These are phyloP conservation scores for Ganoderma meredithae DNA, from an alignment of 1,284 basidiomycete species.

Conservation along the genomic window DNA sequence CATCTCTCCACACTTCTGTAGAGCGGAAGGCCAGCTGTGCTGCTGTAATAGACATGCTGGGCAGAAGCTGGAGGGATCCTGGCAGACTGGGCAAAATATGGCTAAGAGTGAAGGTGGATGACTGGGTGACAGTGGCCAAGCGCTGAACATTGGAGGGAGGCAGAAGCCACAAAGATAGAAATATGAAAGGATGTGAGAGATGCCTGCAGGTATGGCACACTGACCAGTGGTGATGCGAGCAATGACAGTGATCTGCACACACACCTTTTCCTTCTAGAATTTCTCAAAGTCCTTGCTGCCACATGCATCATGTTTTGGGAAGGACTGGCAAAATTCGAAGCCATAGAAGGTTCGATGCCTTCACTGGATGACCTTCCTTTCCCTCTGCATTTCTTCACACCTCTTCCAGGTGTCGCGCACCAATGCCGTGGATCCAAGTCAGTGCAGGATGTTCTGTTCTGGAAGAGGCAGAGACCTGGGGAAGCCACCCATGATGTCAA, in stretches of 20 bases:
- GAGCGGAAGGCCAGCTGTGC: neutral
- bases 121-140: too few relatives aligned
- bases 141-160: neutral
- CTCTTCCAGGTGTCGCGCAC: neutral
- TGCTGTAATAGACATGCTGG: neutral
- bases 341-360: neutral
- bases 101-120: too few relatives aligned
- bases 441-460: constrained; percentile 1
- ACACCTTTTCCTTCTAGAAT: constrained; percentile 11
- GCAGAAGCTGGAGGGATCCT: neutral
- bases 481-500: neutral
- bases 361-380: neutral
- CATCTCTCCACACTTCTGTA: too few relatives aligned
- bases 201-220: neutral
- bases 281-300: constrained; percentile 11
- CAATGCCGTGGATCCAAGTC: constrained; percentile 5
- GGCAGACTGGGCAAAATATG: neutral
- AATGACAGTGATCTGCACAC: constrained; percentile 16
- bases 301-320: constrained; percentile 19
- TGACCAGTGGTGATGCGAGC: neutral
- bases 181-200: constrained; percentile 10
- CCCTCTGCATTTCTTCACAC: neutral
- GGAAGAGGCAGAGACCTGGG: constrained; percentile 3
- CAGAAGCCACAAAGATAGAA: constrained; percentile 8
- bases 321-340: neutral